phyloP scores from a whole-genome alignment of 169 alveolate genomes.

The Plasmodium ovale region DNA sequence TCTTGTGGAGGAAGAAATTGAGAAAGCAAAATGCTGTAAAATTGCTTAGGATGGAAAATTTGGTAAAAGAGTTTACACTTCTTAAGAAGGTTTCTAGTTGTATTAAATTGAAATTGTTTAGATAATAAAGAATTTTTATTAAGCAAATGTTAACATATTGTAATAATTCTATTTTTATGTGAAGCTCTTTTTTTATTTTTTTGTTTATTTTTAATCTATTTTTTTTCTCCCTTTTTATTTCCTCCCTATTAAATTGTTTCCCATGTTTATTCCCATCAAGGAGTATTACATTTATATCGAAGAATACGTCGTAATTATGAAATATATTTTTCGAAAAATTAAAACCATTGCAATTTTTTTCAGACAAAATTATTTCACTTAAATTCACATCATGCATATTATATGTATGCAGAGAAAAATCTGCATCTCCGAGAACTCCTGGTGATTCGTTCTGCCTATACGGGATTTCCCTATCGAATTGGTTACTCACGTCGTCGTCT shows the following conservation, averaged over 20 bases:
- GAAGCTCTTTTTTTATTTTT: conserved; percentile 43
- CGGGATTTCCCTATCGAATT: not conserved
- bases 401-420: not conserved
- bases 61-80: conserved; percentile 66
- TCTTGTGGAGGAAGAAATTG: conserved; percentile 18
- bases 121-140: conserved; percentile 67
- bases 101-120: conserved; percentile 64
- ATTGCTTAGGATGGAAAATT: conserved; percentile 52
- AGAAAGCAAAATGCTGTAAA: conserved; percentile 66
- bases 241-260: not conserved
- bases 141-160: conserved; percentile 66
- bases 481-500: not conserved
- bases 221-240: conserved; percentile 6
- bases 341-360: conserved; percentile 15
- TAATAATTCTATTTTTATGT: conserved; percentile 60
- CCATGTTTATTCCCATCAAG: not conserved
- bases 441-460: not conserved
- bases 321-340: conserved; percentile 43
- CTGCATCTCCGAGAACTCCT: not conserved
- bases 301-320: conserved; percentile 50
- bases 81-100: conserved; percentile 67
- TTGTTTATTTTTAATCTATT: conserved; percentile 31
- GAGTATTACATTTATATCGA: conserved; percentile 49
- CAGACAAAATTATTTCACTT: conserved; percentile 21
- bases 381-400: conserved; percentile 35